These are phyloP conservation scores for Voacanga thouarsii DNA, from an alignment of 257 asterid species.

Conservation along the genomic window DNA sequence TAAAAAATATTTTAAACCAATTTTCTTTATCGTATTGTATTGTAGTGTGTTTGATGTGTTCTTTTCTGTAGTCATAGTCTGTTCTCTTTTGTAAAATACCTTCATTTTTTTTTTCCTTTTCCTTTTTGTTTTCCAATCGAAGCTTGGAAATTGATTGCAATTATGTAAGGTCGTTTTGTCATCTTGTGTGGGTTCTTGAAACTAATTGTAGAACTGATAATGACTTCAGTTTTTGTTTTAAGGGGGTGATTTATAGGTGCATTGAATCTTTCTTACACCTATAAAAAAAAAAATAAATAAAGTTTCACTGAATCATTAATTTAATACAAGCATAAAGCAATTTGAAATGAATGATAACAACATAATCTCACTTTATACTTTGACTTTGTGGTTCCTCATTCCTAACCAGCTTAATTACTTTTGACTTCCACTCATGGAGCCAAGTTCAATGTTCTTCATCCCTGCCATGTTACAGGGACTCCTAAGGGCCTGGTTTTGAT, in stretches of 20 bases:
- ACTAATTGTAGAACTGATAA: neutral
- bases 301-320: no score
- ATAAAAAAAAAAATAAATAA: no score
- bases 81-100: neutral
- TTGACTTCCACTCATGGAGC: constrained; percentile 2
- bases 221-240: neutral
- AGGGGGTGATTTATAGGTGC: neutral
- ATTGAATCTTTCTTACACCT: neutral
- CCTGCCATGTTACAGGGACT: neutral
- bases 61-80: no score
- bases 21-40: no score
- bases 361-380: neutral
- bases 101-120: neutral
- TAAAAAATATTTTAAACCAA: no score
- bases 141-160: no score
- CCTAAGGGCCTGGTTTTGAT: no score
- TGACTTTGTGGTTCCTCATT: neutral
- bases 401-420: neutral
- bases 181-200: no score
- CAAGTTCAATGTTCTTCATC: constrained; percentile 4
- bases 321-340: neutral
- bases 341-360: neutral
- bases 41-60: no score
- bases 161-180: neutral
- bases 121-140: no score